These are phyloP conservation scores for Onygenales sp. DNA, from an alignment of 2,329 filamentous ascomycete genomes.

Conservation along the genomic window DNA sequence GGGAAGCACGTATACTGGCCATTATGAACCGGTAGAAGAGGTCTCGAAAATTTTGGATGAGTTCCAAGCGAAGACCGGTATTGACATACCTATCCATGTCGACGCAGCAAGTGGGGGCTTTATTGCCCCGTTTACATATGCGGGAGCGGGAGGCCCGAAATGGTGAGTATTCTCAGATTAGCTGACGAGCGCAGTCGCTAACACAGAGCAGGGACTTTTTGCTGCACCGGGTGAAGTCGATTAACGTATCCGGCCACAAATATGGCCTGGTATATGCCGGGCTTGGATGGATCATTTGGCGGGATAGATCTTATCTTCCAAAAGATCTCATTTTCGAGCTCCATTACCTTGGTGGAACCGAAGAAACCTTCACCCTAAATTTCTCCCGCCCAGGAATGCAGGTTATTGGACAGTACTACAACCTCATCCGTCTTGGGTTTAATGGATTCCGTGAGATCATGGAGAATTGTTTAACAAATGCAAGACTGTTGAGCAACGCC, in stretches of 20 bases:
- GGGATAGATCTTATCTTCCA: slow-evolving; percentile 55
- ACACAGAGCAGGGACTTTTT: slow-evolving; percentile 29
- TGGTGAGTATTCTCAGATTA: slow-evolving; percentile 35
- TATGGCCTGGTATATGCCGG: slow-evolving; percentile 54
- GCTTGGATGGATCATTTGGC: slow-evolving; percentile 62
- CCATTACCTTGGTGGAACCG: slow-evolving; percentile 62
- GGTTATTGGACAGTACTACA: slow-evolving; percentile 63
- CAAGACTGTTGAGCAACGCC: slow-evolving; percentile 52
- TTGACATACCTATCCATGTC: slow-evolving; percentile 54
- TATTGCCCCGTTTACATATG: slow-evolving; percentile 33
- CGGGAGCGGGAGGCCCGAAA: slow-evolving; percentile 39
- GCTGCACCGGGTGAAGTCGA: slow-evolving; percentile 36
- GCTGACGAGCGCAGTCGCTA: background rate
- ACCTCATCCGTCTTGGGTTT: slow-evolving; percentile 61
- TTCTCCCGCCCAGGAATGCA: slow-evolving; percentile 63
- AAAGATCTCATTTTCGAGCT: slow-evolving; percentile 62
- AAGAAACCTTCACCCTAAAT: slow-evolving; percentile 62
- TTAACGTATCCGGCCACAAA: slow-evolving; percentile 48
- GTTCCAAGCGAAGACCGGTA: slow-evolving; percentile 51
- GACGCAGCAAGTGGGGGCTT: slow-evolving; percentile 35
- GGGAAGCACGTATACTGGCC: slow-evolving; percentile 63
- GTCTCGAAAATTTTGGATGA: slow-evolving; percentile 56
- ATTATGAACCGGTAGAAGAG: slow-evolving; percentile 63
- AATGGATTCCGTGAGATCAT: slow-evolving; percentile 53
- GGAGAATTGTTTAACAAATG: slow-evolving; percentile 57